These are phyloP conservation scores for Brassica incana DNA, from an alignment of 345 rosid genomes.

Conservation along the genomic window DNA sequence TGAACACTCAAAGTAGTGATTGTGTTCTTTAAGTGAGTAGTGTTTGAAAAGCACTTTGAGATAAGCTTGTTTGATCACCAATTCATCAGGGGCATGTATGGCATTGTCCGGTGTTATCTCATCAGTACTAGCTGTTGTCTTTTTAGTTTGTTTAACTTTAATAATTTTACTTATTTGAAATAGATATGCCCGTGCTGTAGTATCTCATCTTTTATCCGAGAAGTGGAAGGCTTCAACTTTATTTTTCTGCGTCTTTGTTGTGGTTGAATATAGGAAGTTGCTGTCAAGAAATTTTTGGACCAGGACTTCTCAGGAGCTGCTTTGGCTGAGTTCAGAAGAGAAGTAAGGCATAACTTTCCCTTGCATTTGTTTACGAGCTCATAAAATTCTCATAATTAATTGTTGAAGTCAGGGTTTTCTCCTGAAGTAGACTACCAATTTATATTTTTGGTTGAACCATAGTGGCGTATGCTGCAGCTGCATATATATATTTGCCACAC, in stretches of 20 bases:
- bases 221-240: constrained; percentile 18
- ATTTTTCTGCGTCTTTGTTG: constrained; percentile 36
- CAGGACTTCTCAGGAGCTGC: constrained; percentile 99
- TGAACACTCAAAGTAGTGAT: constrained; percentile 14
- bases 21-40: neutral
- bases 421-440: constrained; percentile 11
- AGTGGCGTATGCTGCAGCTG: constrained; percentile 9
- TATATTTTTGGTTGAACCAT: constrained; percentile 12
- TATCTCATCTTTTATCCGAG: neutral
- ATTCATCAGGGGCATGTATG: neutral
- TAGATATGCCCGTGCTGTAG: constrained; percentile 3
- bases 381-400: neutral
- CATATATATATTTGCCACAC: neutral
- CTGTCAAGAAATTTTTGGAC: constrained; percentile 98
- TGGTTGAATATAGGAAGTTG: constrained; percentile 78
- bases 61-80: constrained; percentile 8
- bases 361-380: constrained; percentile 1
- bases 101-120: neutral
- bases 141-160: neutral
- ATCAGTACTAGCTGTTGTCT: neutral
- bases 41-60: constrained; percentile 5
- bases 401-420: neutral
- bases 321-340: constrained; percentile 93
- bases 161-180: neutral
- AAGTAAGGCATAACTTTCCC: constrained; percentile 60